phyloP scores from a whole-genome alignment of 179 eudicot genomes.

The Beta macrorhiza region DNA sequence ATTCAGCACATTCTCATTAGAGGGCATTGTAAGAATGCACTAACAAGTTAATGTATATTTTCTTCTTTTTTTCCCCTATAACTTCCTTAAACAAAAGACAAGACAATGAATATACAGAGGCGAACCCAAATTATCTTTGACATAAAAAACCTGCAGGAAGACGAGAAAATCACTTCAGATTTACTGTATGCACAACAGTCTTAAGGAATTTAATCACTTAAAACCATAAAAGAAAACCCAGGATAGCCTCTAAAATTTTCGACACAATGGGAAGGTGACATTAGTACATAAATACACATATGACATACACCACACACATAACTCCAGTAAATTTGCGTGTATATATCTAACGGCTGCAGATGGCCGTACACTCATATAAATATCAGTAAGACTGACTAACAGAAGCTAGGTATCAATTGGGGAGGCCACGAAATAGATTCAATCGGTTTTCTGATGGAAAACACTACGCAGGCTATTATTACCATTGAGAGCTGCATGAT shows the following conservation, averaged over 20 bases:
- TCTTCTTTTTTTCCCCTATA: slow-evolving; percentile 14
- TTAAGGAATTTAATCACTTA: slow-evolving; percentile 21
- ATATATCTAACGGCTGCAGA: slow-evolving; percentile 20
- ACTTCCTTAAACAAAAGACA: slow-evolving; percentile 27
- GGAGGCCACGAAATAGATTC: slow-evolving; percentile 61
- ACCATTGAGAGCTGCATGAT: slow-evolving; percentile 88
- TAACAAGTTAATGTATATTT: slow-evolving; percentile 24
- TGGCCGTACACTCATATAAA: slow-evolving; percentile 30
- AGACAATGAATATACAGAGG: slow-evolving; percentile 46
- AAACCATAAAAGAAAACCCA: slow-evolving; percentile 3
- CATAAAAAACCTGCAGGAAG: slow-evolving; percentile 86
- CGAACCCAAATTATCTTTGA: slow-evolving; percentile 55
- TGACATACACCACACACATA: slow-evolving; percentile 22
- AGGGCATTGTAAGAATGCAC: slow-evolving; percentile 11
- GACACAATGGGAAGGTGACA: slow-evolving; percentile 14
- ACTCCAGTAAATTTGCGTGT: slow-evolving; percentile 11
- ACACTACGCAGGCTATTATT: slow-evolving; percentile 78
- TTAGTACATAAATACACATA: slow-evolving; percentile 30
- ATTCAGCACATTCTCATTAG: slow-evolving; percentile 17
- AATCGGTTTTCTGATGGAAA: slow-evolving; percentile 91
- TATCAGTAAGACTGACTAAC: slow-evolving; percentile 23
- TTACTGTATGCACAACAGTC: slow-evolving; percentile 26
- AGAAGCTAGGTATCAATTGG: slow-evolving; percentile 40
- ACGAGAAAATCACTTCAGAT: slow-evolving; percentile 76
- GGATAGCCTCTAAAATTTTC: slow-evolving; percentile 10